Percentiles rank a stretch among this genome's conserved stretches.
Evolutionary conservation across 257 asterid genomes (phyloP).

Genomic region (Rhazya stricta): DNA sequence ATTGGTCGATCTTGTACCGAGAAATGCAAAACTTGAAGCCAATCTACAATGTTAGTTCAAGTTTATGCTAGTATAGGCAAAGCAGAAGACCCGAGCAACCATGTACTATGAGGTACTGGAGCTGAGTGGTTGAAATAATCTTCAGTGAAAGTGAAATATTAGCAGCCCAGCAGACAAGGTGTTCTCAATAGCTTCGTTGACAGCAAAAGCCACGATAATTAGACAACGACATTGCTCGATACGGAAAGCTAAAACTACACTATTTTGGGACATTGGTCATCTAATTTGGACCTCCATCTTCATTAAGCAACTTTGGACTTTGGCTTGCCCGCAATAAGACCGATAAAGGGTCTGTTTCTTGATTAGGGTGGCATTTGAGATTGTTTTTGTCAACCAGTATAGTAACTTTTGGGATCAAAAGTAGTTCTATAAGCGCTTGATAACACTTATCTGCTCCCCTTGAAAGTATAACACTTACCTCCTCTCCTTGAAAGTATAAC

Average conservation of each 20-base stretch:
- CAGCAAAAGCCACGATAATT: slow-evolving; percentile 20
- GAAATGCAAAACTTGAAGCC: neutral
- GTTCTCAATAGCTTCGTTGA: slow-evolving; percentile 14
- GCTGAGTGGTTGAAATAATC: slow-evolving; percentile 1
- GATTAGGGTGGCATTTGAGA: too few species aligned
- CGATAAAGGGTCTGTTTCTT: too few species aligned
- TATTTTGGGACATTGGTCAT: neutral
- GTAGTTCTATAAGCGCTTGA: too few species aligned
- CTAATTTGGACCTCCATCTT: neutral
- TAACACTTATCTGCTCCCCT: too few species aligned
- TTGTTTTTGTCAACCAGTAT: too few species aligned
- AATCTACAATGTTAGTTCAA: neutral
- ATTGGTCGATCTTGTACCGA: too few species aligned
- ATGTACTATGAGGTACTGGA: too few species aligned
- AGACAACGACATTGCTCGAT: slow-evolving; percentile 16
- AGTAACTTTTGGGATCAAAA: too few species aligned
- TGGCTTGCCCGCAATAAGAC: neutral
- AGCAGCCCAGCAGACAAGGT: slow-evolving; percentile 24
- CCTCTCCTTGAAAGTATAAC: too few species aligned
- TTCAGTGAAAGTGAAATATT: slow-evolving; percentile 19
- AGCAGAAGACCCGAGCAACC: too few species aligned
- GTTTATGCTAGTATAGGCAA: neutral
- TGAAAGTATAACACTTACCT: too few species aligned
- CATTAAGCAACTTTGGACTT: neutral
- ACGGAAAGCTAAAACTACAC: neutral